Conservation (phyloP, 2,329 filamentous ascomycete genomes). For the Elsinoe arachidis region DNA sequence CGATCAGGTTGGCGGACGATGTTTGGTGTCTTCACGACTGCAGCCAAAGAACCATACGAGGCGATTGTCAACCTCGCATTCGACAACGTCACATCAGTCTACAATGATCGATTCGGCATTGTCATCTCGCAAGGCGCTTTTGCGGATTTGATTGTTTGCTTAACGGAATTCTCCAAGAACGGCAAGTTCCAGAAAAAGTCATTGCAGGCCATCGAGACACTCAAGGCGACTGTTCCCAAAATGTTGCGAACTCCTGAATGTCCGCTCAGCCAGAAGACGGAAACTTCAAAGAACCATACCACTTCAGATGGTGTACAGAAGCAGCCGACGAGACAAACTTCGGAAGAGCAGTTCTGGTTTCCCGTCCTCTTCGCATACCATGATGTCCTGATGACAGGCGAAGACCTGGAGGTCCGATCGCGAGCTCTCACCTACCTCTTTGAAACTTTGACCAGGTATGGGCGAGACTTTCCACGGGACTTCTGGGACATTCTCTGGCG, state of each 20-base stretch:
- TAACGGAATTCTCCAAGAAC: conserved; percentile 99
- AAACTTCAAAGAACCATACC: conserved; percentile 41
- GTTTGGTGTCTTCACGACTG: conserved; percentile 97
- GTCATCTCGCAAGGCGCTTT: conserved; percentile 96
- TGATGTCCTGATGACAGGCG: conserved; percentile 97
- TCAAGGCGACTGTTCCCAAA: conserved; percentile 86
- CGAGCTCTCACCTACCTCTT: conserved; percentile 91
- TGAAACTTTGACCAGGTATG: conserved; percentile 81
- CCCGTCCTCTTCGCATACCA: conserved; percentile 97
- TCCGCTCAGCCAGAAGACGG: conserved; percentile 63
- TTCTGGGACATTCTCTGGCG: conserved; percentile 99
- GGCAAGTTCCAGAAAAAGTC: conserved; percentile 98
- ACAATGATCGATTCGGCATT: conserved; percentile 88
- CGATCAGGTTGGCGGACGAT: conserved; percentile 97
- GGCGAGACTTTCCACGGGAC: conserved; percentile 79
- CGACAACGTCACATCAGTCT: conserved; percentile 92
- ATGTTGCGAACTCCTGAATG: conserved; percentile 97
- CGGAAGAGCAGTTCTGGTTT: conserved; percentile 98
- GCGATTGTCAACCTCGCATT: conserved; percentile 94
- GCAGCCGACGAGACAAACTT: conserved; percentile 68
- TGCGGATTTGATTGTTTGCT: conserved; percentile 86
- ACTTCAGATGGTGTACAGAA: conserved; percentile 45
- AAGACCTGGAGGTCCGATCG: conserved; percentile 90
- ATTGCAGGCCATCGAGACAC: conserved; percentile 83
- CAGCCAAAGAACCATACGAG: conserved; percentile 83